Conservation (phyloP, 176 grass and related monocot species). For the Puya raimondii region DNA sequence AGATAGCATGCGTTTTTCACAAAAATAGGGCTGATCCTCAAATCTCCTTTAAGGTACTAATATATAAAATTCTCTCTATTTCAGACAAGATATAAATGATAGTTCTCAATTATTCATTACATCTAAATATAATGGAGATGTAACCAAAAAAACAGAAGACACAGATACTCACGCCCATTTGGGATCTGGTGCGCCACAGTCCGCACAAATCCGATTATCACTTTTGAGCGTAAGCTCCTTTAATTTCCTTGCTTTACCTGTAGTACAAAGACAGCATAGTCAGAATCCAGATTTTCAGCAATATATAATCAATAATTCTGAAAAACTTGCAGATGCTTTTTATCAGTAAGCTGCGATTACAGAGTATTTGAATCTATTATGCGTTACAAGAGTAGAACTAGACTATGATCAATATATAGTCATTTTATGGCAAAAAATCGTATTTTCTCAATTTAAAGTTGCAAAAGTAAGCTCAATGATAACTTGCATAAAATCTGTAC, state of each 20-base stretch:
- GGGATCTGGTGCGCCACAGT: constrained; percentile 83
- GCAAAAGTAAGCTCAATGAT: no score
- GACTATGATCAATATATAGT: no score
- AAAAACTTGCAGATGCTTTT: background rate
- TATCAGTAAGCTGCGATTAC: background rate
- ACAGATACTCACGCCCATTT: constrained; percentile 86
- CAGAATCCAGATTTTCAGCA: constrained; percentile 7
- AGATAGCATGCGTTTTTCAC: no score
- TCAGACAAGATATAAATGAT: no score
- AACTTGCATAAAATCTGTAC: no score
- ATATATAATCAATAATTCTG: constrained; percentile 9
- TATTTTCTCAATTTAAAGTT: no score
- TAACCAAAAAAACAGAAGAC: constrained; percentile 15
- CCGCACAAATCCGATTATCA: constrained; percentile 87
- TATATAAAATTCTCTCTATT: no score
- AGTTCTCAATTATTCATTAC: constrained; percentile 12
- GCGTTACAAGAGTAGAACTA: background rate
- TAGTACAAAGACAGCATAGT: constrained; percentile 9
- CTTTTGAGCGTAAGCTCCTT: constrained; percentile 89
- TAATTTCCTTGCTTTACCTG: constrained; percentile 82
- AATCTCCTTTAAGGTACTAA: no score
- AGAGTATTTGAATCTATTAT: background rate
- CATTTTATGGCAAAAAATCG: no score
- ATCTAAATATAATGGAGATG: constrained; percentile 7
- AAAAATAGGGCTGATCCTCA: no score